These are phyloP conservation scores for Pisolithus sp. DNA, from an alignment of 768 basidiomycete genomes.

Conservation along the genomic window DNA sequence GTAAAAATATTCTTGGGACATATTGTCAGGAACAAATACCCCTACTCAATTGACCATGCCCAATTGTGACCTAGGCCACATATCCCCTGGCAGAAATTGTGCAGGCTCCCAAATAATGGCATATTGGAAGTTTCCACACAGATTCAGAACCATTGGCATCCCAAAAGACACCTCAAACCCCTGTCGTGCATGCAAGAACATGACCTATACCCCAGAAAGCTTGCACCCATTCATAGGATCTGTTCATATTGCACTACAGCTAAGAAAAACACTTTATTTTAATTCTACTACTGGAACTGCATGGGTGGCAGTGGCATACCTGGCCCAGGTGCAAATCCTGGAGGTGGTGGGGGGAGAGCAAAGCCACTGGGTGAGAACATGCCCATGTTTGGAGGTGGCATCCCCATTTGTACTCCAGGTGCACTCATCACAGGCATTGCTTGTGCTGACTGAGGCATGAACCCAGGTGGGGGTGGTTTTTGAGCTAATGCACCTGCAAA, in stretches of 20 bases:
- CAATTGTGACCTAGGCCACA: too few relatives aligned
- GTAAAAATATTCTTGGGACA: too few relatives aligned
- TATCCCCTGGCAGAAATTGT: too few relatives aligned
- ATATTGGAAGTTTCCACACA: too few relatives aligned
- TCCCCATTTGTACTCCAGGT: constrained; percentile 27
- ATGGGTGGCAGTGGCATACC: constrained; percentile 40
- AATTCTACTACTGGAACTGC: constrained; percentile 2
- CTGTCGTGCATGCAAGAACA: too few relatives aligned
- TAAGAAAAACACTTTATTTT: not conserved
- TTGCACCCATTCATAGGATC: too few relatives aligned
- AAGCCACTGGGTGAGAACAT: constrained; percentile 44
- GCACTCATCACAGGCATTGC: constrained; percentile 31
- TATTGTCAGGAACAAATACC: too few relatives aligned
- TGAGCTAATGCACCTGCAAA: constrained; percentile 85
- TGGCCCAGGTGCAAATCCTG: constrained; percentile 53
- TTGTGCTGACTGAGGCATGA: constrained; percentile 59
- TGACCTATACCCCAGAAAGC: too few relatives aligned
- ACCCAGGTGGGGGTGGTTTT: constrained; percentile 77
- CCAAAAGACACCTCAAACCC: too few relatives aligned
- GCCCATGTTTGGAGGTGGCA: constrained; percentile 38
- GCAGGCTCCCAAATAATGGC: too few relatives aligned
- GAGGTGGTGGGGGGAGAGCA: constrained; percentile 53
- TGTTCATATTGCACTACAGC: not conserved
- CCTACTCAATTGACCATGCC: too few relatives aligned
- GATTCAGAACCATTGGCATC: too few relatives aligned